These are phyloP conservation scores for Blastobotrys persicus DNA, from an alignment of 1,139 yeast genomes.

Conservation along the genomic window DNA sequence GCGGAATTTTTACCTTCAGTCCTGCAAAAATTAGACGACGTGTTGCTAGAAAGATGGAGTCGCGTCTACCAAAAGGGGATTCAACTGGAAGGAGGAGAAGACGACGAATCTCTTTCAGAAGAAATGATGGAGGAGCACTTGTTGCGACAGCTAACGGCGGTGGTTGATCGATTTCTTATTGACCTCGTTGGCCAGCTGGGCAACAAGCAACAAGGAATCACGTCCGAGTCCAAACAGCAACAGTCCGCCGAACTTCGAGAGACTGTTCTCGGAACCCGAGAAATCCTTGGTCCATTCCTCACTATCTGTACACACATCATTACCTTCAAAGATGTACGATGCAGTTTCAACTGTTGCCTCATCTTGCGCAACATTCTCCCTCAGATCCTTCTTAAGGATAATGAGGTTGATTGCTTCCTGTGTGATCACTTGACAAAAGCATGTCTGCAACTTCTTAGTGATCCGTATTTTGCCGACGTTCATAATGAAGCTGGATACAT, in stretches of 20 bases:
- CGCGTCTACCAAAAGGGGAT: constrained; percentile 67
- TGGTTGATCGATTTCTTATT: constrained; percentile 83
- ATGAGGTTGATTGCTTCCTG: constrained; percentile 75
- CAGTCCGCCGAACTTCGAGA: constrained; percentile 50
- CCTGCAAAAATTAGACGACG: constrained; percentile 66
- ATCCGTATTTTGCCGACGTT: constrained; percentile 79
- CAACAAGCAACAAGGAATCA: constrained; percentile 18
- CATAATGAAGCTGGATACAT: constrained; percentile 91
- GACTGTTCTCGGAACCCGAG: constrained; percentile 61
- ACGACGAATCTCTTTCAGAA: constrained; percentile 84
- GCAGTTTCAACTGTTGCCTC: constrained; percentile 85
- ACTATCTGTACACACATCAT: constrained; percentile 74
- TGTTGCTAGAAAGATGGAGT: constrained; percentile 73
- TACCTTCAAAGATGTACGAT: constrained; percentile 81
- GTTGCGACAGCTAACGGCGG: constrained; percentile 87
- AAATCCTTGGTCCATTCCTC: constrained; percentile 74
- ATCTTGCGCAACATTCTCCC: constrained; percentile 69
- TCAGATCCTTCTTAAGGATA: constrained; percentile 65
- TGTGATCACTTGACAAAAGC: constrained; percentile 51
- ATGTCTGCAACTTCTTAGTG: constrained; percentile 60
- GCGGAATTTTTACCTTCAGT: constrained; percentile 73
- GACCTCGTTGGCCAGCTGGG: constrained; percentile 76
- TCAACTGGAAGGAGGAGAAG: constrained; percentile 56
- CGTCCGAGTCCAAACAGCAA: constrained; percentile 17
- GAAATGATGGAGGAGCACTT: constrained; percentile 98